Evolutionary conservation across 345 rosid species (phyloP).

Genomic region (Erucastrum elatum): DNA sequence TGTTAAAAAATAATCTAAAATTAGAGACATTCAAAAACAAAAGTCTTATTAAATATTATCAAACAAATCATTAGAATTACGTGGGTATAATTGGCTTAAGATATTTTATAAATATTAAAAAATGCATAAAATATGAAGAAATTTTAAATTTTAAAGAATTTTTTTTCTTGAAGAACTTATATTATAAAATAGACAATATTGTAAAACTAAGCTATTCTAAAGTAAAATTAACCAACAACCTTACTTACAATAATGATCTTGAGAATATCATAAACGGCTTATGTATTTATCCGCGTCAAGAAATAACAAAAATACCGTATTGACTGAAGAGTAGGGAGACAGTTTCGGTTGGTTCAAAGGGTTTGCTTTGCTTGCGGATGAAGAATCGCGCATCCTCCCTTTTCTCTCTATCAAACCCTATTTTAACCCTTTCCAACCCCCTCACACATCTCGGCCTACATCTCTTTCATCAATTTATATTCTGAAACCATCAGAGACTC

Average conservation of each 20-base stretch:
- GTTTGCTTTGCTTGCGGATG: slow-evolving; percentile 31
- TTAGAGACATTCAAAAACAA: not conserved
- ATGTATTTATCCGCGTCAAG: not conserved
- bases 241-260: not conserved
- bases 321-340: slow-evolving; percentile 7
- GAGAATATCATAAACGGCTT: not conserved
- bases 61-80: too few species aligned
- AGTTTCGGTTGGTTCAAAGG: slow-evolving; percentile 19
- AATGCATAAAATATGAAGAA: too few species aligned
- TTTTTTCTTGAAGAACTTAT: too few species aligned
- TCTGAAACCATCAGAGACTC: not conserved
- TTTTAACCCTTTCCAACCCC: not conserved
- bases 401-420: slow-evolving; percentile 11
- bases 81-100: too few species aligned
- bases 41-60: too few species aligned
- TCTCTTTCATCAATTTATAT: not conserved
- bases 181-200: too few species aligned
- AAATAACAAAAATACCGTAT: not conserved
- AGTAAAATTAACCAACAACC: too few species aligned
- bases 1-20: too few species aligned
- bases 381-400: slow-evolving; percentile 21
- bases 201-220: too few species aligned
- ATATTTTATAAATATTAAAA: too few species aligned
- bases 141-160: too few species aligned
- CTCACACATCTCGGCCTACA: not conserved